Evolutionary conservation across 768 basidiomycete genomes (phyloP).

Genomic region (Amanita thiersii): DNA sequence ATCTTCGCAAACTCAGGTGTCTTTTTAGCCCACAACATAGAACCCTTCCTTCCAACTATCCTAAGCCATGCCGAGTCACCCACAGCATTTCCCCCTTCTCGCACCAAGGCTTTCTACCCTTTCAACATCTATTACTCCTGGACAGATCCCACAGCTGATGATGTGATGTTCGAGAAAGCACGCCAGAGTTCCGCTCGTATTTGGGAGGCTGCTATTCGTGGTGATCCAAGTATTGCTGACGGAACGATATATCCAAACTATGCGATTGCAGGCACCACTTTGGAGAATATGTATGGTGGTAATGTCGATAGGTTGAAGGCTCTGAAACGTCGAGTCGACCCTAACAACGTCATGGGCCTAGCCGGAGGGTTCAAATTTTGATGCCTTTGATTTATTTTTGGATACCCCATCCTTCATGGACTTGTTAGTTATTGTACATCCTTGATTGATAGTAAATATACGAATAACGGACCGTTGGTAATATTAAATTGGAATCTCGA

Average conservation of each 20-base stretch:
- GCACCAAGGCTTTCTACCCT: slow-evolving; percentile 17
- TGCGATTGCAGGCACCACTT: slow-evolving; percentile 33
- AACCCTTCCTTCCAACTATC: slow-evolving; percentile 33
- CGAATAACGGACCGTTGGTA: too few relatives aligned
- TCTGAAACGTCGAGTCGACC: slow-evolving; percentile 34
- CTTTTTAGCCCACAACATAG: slow-evolving; percentile 30
- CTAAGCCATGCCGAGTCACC: slow-evolving; percentile 26
- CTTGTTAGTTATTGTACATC: too few relatives aligned
- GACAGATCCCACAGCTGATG: slow-evolving; percentile 13
- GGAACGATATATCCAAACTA: slow-evolving; percentile 28
- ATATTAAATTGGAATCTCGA: too few relatives aligned
- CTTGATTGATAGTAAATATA: too few relatives aligned
- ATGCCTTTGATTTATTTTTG: too few relatives aligned
- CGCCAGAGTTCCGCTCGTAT: slow-evolving; percentile 27
- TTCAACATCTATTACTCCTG: slow-evolving; percentile 20
- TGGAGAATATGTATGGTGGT: slow-evolving; percentile 32
- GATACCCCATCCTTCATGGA: too few relatives aligned
- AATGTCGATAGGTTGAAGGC: slow-evolving; percentile 25
- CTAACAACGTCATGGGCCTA: slow-evolving; percentile 42
- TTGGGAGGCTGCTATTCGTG: slow-evolving; percentile 19
- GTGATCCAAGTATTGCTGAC: slow-evolving; percentile 28
- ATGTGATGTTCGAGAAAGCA: slow-evolving; percentile 24
- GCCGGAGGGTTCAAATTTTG: slow-evolving; percentile 44
- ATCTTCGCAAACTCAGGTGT: not conserved
- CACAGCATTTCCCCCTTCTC: slow-evolving; percentile 36